These are phyloP conservation scores for Dendrobium huoshanense DNA, from an alignment of 106 monocot species.

Conservation along the genomic window DNA sequence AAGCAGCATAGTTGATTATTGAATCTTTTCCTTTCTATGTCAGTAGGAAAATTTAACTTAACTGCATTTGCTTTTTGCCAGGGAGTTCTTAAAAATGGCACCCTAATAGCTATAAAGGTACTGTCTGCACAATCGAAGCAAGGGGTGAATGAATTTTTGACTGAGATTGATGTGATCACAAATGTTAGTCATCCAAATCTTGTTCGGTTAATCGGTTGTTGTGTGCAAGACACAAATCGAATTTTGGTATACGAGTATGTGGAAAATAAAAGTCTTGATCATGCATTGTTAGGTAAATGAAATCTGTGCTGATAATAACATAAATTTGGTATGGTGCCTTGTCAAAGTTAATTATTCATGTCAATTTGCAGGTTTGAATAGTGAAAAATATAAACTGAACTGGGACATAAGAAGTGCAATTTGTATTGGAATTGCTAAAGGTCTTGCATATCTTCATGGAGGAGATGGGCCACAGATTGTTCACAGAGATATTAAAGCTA, in stretches of 20 bases:
- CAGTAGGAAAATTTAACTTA: background rate
- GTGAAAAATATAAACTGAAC: conserved; percentile 12
- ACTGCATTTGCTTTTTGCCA: background rate
- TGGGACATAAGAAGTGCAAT: conserved; percentile 20
- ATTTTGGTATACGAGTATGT: conserved; percentile 43
- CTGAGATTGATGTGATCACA: conserved; percentile 38
- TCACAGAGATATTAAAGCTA: conserved; percentile 33
- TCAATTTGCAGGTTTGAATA: conserved; percentile 18
- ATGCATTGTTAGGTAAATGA: conserved; percentile 14
- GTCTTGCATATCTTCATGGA: conserved; percentile 28
- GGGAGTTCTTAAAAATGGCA: conserved; percentile 37
- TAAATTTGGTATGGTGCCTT: background rate
- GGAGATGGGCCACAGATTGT: conserved; percentile 21
- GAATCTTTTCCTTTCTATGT: no score
- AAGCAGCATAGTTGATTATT: no score
- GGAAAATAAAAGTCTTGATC: conserved; percentile 38
- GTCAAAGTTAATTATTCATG: background rate
- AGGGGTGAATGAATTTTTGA: conserved; percentile 42
- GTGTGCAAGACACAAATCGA: conserved; percentile 19
- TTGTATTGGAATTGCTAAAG: conserved; percentile 17
- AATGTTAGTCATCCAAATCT: conserved; percentile 46
- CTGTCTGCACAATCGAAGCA: conserved; percentile 45
- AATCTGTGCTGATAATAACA: background rate
- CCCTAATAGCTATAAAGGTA: conserved; percentile 32
- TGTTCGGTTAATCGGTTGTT: conserved; percentile 41